A percentile compares a stretch with the other conserved stretches of the same genome.
These are phyloP conservation scores for Suillus alpinus DNA, from an alignment of 768 basidiomycete species.

Conservation along the genomic window DNA sequence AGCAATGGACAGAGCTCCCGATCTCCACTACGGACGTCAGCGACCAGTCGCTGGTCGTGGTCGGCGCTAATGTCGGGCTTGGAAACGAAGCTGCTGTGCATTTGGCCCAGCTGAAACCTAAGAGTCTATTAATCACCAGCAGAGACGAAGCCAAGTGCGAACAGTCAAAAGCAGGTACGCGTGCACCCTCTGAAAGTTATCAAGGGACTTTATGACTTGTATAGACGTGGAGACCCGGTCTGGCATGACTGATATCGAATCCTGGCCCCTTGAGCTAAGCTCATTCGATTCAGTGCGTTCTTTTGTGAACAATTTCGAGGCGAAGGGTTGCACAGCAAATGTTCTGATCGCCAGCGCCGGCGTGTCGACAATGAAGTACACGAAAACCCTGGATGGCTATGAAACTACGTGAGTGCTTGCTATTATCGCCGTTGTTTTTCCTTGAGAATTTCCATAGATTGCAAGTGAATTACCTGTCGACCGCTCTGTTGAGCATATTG, in stretches of 20 bases:
- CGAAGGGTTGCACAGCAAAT: constrained; percentile 25
- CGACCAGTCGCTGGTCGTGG: constrained; percentile 24
- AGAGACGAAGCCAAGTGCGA: constrained; percentile 21
- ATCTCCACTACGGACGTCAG: constrained; percentile 16
- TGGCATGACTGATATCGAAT: constrained; percentile 13
- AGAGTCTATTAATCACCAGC: constrained; percentile 23
- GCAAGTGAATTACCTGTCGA: constrained; percentile 37
- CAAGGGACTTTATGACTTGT: not conserved
- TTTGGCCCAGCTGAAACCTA: constrained; percentile 23
- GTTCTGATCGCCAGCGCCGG: constrained; percentile 33
- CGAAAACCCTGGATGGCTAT: constrained; percentile 34
- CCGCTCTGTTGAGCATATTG: constrained; percentile 31
- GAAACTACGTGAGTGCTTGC: constrained; percentile 31
- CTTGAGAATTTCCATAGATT: constrained; percentile 19
- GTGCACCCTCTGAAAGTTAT: not conserved
- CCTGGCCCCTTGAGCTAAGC: constrained; percentile 34
- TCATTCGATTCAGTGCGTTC: constrained; percentile 31
- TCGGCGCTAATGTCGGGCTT: constrained; percentile 27
- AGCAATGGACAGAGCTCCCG: constrained; percentile 29
- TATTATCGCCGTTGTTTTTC: not conserved
- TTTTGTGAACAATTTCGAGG: constrained; percentile 29
- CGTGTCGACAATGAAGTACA: constrained; percentile 13
- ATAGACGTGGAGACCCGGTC: constrained; percentile 19
- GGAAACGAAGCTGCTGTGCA: constrained; percentile 29
- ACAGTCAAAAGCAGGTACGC: constrained; percentile 18